Conservation (phyloP, 768 basidiomycete genomes). For the Tephrocybe sp. region DNA sequence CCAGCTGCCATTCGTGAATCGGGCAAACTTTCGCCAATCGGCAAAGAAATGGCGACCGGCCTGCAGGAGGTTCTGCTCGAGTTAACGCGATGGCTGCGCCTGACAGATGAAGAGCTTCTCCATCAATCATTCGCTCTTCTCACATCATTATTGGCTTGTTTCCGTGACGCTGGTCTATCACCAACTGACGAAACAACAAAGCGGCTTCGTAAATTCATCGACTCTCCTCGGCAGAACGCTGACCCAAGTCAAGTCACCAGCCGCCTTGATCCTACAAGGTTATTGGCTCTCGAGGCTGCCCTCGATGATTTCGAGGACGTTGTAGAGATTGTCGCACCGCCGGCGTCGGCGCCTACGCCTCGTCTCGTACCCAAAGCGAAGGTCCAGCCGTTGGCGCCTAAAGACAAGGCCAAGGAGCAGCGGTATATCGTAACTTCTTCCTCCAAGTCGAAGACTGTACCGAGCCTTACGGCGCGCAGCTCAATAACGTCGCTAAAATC, state of each 20-base stretch:
- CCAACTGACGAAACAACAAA: slow-evolving; percentile 58
- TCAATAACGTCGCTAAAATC: slow-evolving; percentile 19
- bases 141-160: slow-evolving; percentile 74
- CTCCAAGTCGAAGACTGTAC: slow-evolving; percentile 9
- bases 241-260: slow-evolving; percentile 47
- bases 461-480: slow-evolving; percentile 3
- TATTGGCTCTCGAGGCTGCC: slow-evolving; percentile 66
- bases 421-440: slow-evolving; percentile 11
- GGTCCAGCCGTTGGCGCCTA: background rate
- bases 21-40: slow-evolving; percentile 55
- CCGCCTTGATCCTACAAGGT: slow-evolving; percentile 54
- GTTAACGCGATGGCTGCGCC: slow-evolving; percentile 83
- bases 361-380: slow-evolving; percentile 6
- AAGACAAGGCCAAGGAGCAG: slow-evolving; percentile 12
- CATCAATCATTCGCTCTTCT: slow-evolving; percentile 87
- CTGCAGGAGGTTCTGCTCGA: slow-evolving; percentile 80
- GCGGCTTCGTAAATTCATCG: slow-evolving; percentile 67
- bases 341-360: slow-evolving; percentile 26
- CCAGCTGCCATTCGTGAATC: slow-evolving; percentile 28
- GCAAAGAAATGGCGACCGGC: slow-evolving; percentile 73
- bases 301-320: slow-evolving; percentile 63
- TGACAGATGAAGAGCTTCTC: slow-evolving; percentile 90
- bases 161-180: slow-evolving; percentile 58
- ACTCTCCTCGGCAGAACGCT: slow-evolving; percentile 50
- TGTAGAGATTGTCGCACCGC: slow-evolving; percentile 57